Conservation (phyloP, 1,139 yeast species). For the Scheffersomyces quercinus region DNA sequence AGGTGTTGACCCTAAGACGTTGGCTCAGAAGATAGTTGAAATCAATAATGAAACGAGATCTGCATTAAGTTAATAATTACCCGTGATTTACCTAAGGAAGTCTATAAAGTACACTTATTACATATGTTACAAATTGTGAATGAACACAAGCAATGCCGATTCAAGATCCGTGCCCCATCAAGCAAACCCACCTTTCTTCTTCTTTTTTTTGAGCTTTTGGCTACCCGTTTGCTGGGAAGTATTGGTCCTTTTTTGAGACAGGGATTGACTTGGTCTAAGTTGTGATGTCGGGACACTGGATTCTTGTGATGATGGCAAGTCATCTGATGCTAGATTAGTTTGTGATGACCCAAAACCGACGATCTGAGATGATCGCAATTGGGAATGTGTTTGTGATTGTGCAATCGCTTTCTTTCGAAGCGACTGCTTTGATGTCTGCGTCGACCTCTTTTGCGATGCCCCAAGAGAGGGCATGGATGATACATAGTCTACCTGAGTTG, state of each 20-base stretch:
- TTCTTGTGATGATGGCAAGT: not conserved
- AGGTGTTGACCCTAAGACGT: constrained; percentile 36
- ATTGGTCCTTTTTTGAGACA: constrained; percentile 8
- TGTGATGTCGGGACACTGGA: not conserved
- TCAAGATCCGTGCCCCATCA: constrained; percentile 8
- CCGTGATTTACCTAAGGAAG: constrained; percentile 1
- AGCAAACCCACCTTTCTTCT: constrained; percentile 33
- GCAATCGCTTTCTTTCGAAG: not conserved
- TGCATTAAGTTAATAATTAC: constrained; percentile 6
- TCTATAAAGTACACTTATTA: constrained; percentile 1
- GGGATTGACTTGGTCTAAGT: not conserved
- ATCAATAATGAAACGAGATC: constrained; percentile 29
- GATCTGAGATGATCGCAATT: not conserved
- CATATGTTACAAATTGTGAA: not conserved
- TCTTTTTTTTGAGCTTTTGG: constrained; percentile 23
- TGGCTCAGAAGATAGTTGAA: constrained; percentile 29
- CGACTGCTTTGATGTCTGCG: not conserved
- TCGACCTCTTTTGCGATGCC: no score
- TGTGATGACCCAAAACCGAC: not conserved
- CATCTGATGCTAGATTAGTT: not conserved
- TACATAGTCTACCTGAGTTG: not conserved
- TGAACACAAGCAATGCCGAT: not conserved
- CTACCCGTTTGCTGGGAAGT: constrained; percentile 8
- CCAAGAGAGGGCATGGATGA: not conserved
- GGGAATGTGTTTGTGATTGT: not conserved